Evolutionary conservation across 2,329 filamentous ascomycete genomes (phyloP).

Genomic region (Ceratocystiopsis brevicomis): DNA sequence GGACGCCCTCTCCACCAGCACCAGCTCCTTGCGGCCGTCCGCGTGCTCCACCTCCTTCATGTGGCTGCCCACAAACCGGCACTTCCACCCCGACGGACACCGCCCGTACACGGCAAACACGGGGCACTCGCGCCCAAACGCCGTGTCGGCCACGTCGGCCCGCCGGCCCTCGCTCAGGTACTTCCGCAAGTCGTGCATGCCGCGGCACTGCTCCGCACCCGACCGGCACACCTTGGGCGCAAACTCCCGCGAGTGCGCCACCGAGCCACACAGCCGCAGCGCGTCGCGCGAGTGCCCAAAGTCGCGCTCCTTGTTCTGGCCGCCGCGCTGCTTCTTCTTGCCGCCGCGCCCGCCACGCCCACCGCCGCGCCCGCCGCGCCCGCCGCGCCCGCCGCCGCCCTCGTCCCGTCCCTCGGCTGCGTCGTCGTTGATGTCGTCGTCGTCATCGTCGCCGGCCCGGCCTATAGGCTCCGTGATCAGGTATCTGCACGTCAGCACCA

Average conservation of each 20-base stretch:
- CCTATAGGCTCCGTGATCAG: conserved; percentile 15
- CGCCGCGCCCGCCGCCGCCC: conserved; percentile 10
- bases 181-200: conserved; percentile 65
- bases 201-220: conserved; percentile 55
- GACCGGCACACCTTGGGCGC: conserved; percentile 60
- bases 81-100: conserved; percentile 83
- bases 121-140: conserved; percentile 62
- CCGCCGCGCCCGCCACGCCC: conserved; percentile 15
- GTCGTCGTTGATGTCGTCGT: conserved; percentile 24
- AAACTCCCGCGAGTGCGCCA: conserved; percentile 57
- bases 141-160: conserved; percentile 44
- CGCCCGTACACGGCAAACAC: conserved; percentile 58
- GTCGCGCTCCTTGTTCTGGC: conserved; percentile 67
- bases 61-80: conserved; percentile 75
- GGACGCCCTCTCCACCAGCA: conserved; percentile 33
- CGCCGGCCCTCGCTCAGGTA: conserved; percentile 72
- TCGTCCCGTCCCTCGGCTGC: conserved; percentile 25
- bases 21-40: conserved; percentile 67
- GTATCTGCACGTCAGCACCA: conserved; percentile 17
- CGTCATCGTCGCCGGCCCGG: conserved; percentile 1
- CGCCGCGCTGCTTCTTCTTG: conserved; percentile 13
- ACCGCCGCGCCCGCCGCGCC: conserved; percentile 4
- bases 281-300: conserved; percentile 68
- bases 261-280: conserved; percentile 58
- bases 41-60: conserved; percentile 59